Conservation (phyloP, 495 filamentous ascomycete species). For the Penicillium longicatenatum region DNA sequence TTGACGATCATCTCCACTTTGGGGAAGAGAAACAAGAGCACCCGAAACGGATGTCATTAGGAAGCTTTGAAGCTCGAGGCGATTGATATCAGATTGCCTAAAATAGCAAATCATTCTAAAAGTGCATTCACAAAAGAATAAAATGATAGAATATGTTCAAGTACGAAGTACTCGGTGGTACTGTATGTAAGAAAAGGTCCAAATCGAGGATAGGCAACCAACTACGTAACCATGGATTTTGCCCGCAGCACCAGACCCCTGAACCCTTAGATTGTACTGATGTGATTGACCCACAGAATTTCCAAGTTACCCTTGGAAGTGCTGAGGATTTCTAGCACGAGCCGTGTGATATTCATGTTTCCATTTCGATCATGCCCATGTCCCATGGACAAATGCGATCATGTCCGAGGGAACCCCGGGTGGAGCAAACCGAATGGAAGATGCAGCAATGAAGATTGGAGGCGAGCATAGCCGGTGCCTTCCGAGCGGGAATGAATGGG, state of each 20-base stretch:
- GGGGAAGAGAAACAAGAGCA: not conserved
- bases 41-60: not conserved
- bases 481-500: not conserved
- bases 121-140: not conserved
- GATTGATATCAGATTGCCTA: not conserved
- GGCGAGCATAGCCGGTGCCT: not conserved
- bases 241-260: conserved; percentile 1
- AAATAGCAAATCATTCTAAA: not conserved
- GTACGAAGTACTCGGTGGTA: too few relatives aligned
- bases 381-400: not conserved
- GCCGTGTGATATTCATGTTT: not conserved
- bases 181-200: too few relatives aligned
- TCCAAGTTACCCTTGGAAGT: conserved; percentile 4
- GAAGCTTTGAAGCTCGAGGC: not conserved
- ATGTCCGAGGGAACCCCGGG: not conserved
- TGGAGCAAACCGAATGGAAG: not conserved
- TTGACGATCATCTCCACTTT: not conserved
- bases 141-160: too few relatives aligned
- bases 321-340: not conserved
- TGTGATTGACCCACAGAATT: conserved; percentile 6
- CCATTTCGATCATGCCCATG: not conserved
- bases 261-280: not conserved
- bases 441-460: not conserved
- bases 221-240: not conserved
- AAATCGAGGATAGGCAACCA: too few relatives aligned